Conservation (phyloP, 2,329 filamentous ascomycete species). For the Paraphoma sp. region DNA sequence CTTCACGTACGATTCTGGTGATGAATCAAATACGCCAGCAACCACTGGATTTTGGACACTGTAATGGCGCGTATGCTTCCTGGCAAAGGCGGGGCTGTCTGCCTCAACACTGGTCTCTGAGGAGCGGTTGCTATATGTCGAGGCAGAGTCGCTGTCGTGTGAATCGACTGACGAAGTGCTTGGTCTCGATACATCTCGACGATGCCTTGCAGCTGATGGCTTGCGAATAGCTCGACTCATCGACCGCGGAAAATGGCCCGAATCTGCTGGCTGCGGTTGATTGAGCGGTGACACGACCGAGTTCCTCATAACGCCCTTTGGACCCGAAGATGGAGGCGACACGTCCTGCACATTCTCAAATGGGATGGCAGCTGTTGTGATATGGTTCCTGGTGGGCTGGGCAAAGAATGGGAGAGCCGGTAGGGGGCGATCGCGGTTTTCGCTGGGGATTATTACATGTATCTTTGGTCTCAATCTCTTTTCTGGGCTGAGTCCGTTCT, state of each 20-base stretch:
- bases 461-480: constrained; percentile 40
- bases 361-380: constrained; percentile 27
- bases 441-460: constrained; percentile 46
- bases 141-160: constrained; percentile 45
- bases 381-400: constrained; percentile 24
- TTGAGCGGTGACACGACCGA: constrained; percentile 42
- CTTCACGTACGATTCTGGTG: constrained; percentile 11
- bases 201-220: constrained; percentile 9
- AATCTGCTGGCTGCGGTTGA: constrained; percentile 20
- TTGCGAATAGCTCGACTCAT: constrained; percentile 12
- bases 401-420: constrained; percentile 38
- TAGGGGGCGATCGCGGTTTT: constrained; percentile 36
- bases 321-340: constrained; percentile 41
- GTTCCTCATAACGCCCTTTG: constrained; percentile 26
- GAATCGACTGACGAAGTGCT: constrained; percentile 47
- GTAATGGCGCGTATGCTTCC: constrained; percentile 21
- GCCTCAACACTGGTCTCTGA: constrained; percentile 49
- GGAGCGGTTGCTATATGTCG: constrained; percentile 48
- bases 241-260: constrained; percentile 21
- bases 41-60: constrained; percentile 22
- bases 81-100: constrained; percentile 23
- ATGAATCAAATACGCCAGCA: constrained; percentile 34
- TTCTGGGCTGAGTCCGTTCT: constrained; percentile 15
- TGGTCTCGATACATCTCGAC: constrained; percentile 17
- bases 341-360: constrained; percentile 29